Evolutionary conservation across 2,329 filamentous ascomycete genomes (phyloP), one percentile per base, ranked within the genome.

Genomic region (Chrysoporthe austroafricana): DNA sequence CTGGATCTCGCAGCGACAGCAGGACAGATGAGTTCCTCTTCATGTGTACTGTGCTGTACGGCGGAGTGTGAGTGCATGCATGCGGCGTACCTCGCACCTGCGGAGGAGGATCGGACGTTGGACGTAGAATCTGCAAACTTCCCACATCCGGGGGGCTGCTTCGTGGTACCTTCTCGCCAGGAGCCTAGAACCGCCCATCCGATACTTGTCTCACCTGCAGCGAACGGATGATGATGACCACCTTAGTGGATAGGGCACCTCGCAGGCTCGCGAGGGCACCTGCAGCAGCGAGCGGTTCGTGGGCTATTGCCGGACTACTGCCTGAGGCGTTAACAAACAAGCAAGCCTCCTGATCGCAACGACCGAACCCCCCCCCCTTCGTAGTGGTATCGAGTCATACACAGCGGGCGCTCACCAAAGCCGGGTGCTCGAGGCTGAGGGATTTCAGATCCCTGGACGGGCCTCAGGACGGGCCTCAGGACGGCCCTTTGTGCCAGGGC

Each of bases 401-500:
- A 46, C 8, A 7, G 18, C 11, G 44, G 44, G 44, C 44, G 44
- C 18, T 18, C 44, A n/a, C 44, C 13, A n/a, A 14, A 4, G 8
- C 44, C 8, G 44, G 18, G 8, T 39, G 54, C 8, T 57, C 16
- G 34, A 57, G 54, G 32, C 16, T 36, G 14, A 18, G 54, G 54
- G 54, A 57, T 57, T 57, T 57, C 34, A 57, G 14, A 57, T 57
- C 54, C 54, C 54, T 57, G 54, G 54, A 39, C n/a, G 3, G 52
- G 18, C 54, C 34, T 39, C 32, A 14, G 54, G 54, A 39, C n/a
- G 3, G 52, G 18, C 54, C 34, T 39, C 32, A 14, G 8, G 21
- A 14, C 7, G 4, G 11, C 16, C 54, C 16, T 57, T 57, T 57
- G 54, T 57, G 14, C 54, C 34, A 9, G 34, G 18, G 34, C 54